Conservation (phyloP, 116 monocot genomes). For the Phalaenopsis hybrid region DNA sequence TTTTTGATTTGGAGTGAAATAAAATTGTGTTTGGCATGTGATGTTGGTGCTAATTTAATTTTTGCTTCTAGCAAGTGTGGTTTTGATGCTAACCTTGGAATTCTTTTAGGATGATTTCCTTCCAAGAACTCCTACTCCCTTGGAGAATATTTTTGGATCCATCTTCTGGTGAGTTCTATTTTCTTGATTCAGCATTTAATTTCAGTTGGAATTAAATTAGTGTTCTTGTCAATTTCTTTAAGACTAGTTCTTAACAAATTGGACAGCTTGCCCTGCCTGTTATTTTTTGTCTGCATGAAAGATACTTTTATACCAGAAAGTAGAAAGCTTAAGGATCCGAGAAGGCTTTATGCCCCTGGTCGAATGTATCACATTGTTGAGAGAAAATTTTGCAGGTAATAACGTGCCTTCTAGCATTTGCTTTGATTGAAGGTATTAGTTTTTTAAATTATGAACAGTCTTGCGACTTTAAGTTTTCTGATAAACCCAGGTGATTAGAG, state of each 20-base stretch:
- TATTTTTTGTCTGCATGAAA: slow-evolving; percentile 23
- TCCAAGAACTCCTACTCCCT: slow-evolving; percentile 90
- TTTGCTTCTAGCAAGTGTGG: neutral
- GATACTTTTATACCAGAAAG: slow-evolving; percentile 85
- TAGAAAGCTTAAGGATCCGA: slow-evolving; percentile 75
- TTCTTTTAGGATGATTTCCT: slow-evolving; percentile 85
- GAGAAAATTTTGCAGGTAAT: slow-evolving; percentile 86
- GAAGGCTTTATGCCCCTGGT: slow-evolving; percentile 95
- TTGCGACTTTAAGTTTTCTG: neutral
- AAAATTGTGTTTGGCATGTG: neutral
- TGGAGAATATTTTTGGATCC: slow-evolving; percentile 86
- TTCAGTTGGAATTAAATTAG: neutral
- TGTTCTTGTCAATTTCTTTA: neutral
- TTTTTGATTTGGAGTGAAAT: neutral
- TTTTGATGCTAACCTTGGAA: neutral
- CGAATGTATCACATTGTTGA: slow-evolving; percentile 95
- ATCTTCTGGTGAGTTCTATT: slow-evolving; percentile 65
- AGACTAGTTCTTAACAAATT: neutral
- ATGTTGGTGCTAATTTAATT: neutral
- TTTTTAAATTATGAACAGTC: neutral
- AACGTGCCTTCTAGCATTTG: neutral
- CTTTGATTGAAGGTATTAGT: neutral
- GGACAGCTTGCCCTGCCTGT: slow-evolving; percentile 27
- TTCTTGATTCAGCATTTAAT: slow-evolving; percentile 1
- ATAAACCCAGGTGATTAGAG: neutral